Base-by-base conservation (phyloP, 2,329 filamentous ascomycete species). In the Colletotrichum sp. region DNA sequence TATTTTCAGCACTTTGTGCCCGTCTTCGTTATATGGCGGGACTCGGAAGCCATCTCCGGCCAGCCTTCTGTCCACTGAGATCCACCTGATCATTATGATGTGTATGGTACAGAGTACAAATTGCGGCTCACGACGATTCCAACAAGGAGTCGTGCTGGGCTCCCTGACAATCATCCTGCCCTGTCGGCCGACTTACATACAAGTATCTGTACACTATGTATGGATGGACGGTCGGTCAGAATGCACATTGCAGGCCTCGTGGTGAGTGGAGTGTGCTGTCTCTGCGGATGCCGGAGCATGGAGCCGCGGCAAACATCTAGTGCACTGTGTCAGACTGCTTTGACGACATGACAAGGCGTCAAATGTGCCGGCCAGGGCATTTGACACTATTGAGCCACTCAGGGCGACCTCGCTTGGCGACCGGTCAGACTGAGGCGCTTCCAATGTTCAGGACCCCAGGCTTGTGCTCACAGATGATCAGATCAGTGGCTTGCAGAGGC, bases 391-490 rank as follows among this genome's bases (percentile, higher is more conserved):
- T 62, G n/a, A 66, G 21, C 69, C 52, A 34, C 39, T 55, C 44
- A 55, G 28, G 30, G 28, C 26, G 62, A 21, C 55, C 32, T 72
- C 26, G 39, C 63, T 72, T 44, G 69, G 30, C 30, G 55, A 30
- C 55, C 26, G 59, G 59, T 70, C 57, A 44, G 55, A 32, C 62
- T 39, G 72, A 68, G 52, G 72, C 55, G 73, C 69, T 32, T 21
- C 67, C 32, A 26, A 60, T 60, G 72, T 75, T 39, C 21, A 32
- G 32, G 39, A 66, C 60, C 36, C 44, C 24, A 52, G 69, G 72
- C 52, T 55, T 67, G 62, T 75, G 69, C 72, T 62, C 39, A 52
- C 24, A 52, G 36, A 72, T 67, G 52, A 72, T 68, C 63, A 44
- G 69, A 68, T 55, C 63, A 72, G 62, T 75, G 62, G 62, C 72